Base-by-base conservation (phyloP, 345 rosid species). In the Raphanus raphanistrum region DNA sequence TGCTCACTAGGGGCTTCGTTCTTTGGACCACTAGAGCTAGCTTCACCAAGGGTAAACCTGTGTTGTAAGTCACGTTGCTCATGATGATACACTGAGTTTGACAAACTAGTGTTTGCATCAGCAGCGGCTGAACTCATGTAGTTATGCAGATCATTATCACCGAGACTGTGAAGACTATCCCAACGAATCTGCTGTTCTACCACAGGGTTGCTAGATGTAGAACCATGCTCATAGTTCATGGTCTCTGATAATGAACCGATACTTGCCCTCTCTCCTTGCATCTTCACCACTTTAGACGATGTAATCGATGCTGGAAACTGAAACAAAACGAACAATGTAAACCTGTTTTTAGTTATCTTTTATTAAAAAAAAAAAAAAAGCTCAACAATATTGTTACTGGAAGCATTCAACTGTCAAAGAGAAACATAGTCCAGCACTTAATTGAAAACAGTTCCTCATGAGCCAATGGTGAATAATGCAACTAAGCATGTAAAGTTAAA, bases 181-280 rank as follows among this genome's bases (percentile, higher is more conserved):
- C 97, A 86, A 85, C 80, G 83, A 73, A 85, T 77, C 70, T 83
- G 93, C 82, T 84, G 90, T 75, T 89, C 93, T 31, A 86, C 78
- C 50, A 82, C 79, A 67, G 87, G 79, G 80, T 81, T 88, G 68
- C 78, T 84, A 68, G 97, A 88, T 60, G 97, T 29, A 67, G 97
- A 90, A 45, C 90, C 97, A 78, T 84, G 92, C 55, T 94, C 97
- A 73, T 89, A 86, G 81, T 86, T 87, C 81, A 94, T 77, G 28
- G 87, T 70, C 76, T 86, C 96, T 67, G 96, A 87, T 76, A 92
- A 82, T 73, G 94, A 90, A 81, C 92, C 90, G 33, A 92, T 72
- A 2, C 86, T 81, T 71, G 90, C 89, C 82, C 90, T 89, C 72
- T 89, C 90, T 85, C 97, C 89, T 84, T 90, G 97, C 98, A 94